Percentiles rank a stretch among this genome's conserved stretches.
Evolutionary conservation across 768 basidiomycete species (phyloP).

Genomic region (Boletus rex-veris): DNA sequence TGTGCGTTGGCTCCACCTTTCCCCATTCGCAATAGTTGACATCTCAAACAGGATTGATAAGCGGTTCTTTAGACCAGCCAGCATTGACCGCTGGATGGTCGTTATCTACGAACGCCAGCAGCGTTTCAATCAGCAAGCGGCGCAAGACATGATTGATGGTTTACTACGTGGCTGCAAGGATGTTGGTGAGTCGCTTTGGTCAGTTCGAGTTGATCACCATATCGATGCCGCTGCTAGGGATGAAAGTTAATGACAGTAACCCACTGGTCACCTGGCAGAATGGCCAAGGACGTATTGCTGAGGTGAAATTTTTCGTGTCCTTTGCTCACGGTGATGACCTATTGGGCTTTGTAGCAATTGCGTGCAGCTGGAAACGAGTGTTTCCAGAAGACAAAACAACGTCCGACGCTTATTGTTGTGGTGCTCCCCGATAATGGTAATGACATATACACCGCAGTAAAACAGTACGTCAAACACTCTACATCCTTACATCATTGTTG

Average conservation of each 20-base stretch:
- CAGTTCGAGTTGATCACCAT: background rate
- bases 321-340: background rate
- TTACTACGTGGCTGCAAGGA: conserved; percentile 46
- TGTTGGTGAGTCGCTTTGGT: conserved; percentile 50
- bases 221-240: conserved; percentile 42
- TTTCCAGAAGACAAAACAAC: conserved; percentile 34
- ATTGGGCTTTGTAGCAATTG: conserved; percentile 39
- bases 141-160: conserved; percentile 52
- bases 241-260: conserved; percentile 44
- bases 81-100: conserved; percentile 58
- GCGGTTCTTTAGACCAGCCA: conserved; percentile 55
- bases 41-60: conserved; percentile 57
- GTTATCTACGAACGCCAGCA: conserved; percentile 61
- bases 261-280: conserved; percentile 53
- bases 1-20: conserved; percentile 39
- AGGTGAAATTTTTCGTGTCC: conserved; percentile 28
- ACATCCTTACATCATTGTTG: background rate
- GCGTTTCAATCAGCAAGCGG: conserved; percentile 51
- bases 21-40: background rate
- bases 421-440: conserved; percentile 72
- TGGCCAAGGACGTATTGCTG: conserved; percentile 51
- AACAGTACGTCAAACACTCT: conserved; percentile 53
- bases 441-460: conserved; percentile 73
- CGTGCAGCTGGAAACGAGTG: conserved; percentile 48
- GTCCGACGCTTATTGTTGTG: conserved; percentile 60